Evolutionary conservation across 2,329 filamentous ascomycete genomes (phyloP).

Genomic region (Chrysosporium queenslandicum): DNA sequence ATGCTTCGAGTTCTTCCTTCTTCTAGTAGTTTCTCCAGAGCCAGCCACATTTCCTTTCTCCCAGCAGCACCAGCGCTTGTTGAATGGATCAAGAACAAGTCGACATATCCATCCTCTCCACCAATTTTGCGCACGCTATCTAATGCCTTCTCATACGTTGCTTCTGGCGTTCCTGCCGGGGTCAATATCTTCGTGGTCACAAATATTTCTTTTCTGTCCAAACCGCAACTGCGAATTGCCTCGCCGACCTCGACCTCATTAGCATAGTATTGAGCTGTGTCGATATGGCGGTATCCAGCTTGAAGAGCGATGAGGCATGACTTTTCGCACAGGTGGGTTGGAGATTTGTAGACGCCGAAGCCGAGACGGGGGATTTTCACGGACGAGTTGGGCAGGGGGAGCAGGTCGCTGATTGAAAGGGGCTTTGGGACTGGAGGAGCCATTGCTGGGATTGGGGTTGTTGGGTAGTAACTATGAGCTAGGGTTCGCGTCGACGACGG

Average conservation of each 20-base stretch:
- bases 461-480: neutral
- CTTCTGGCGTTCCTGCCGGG: slow-evolving; percentile 45
- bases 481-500: neutral
- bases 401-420: slow-evolving; percentile 39
- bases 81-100: slow-evolving; percentile 61
- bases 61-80: slow-evolving; percentile 46
- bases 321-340: slow-evolving; percentile 43
- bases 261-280: slow-evolving; percentile 56
- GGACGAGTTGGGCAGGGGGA: slow-evolving; percentile 43
- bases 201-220: slow-evolving; percentile 43
- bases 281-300: slow-evolving; percentile 39
- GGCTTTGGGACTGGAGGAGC: slow-evolving; percentile 16
- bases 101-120: slow-evolving; percentile 52
- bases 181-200: slow-evolving; percentile 60
- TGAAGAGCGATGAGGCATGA: slow-evolving; percentile 51
- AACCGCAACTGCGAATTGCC: slow-evolving; percentile 48
- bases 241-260: slow-evolving; percentile 60
- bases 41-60: slow-evolving; percentile 55
- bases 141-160: slow-evolving; percentile 49
- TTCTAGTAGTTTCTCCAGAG: slow-evolving; percentile 51
- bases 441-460: slow-evolving; percentile 18
- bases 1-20: slow-evolving; percentile 55
- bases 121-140: slow-evolving; percentile 56
- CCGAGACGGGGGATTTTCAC: slow-evolving; percentile 55
- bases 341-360: slow-evolving; percentile 60